These are phyloP conservation scores for Apiospora malaysiana DNA, from an alignment of 2,329 filamentous ascomycete genomes.

Conservation along the genomic window DNA sequence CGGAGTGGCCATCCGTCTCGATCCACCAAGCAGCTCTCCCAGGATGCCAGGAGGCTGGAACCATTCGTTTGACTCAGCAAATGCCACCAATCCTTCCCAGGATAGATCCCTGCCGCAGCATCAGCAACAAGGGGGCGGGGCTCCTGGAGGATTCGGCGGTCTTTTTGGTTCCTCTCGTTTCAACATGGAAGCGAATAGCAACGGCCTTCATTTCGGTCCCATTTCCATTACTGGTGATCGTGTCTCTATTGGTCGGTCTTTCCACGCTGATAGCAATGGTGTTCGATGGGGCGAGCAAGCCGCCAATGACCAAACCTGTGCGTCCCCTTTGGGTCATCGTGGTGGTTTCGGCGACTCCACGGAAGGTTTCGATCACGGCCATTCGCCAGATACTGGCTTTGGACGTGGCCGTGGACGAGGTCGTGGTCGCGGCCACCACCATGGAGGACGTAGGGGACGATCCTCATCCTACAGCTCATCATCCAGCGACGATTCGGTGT, in stretches of 20 bases:
- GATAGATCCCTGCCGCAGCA: background rate
- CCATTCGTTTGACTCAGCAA: background rate
- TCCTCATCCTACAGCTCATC: conserved; percentile 44
- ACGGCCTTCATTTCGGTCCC: conserved; percentile 44
- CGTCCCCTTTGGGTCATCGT: background rate
- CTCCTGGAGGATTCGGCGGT: background rate
- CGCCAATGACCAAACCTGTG: conserved; percentile 33
- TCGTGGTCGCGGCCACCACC: conserved; percentile 23
- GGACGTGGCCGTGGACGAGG: conserved; percentile 23
- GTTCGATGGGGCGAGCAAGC: conserved; percentile 53
- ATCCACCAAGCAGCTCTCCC: conserved; percentile 28
- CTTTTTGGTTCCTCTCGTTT: conserved; percentile 25
- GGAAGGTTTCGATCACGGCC: background rate
- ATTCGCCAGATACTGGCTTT: background rate
- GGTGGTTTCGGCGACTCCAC: background rate
- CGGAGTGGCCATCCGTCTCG: conserved; percentile 49
- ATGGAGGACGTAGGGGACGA: conserved; percentile 13
- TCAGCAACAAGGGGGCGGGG: conserved; percentile 25
- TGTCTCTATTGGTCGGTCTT: conserved; percentile 48
- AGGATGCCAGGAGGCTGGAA: conserved; percentile 37
- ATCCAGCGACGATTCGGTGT: conserved; percentile 44
- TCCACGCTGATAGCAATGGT: conserved; percentile 52
- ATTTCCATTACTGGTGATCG: conserved; percentile 51
- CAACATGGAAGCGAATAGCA: conserved; percentile 27
- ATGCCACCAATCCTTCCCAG: background rate